These are phyloP conservation scores for Rhodocollybia butyracea DNA, from an alignment of 768 basidiomycete genomes.

Conservation along the genomic window DNA sequence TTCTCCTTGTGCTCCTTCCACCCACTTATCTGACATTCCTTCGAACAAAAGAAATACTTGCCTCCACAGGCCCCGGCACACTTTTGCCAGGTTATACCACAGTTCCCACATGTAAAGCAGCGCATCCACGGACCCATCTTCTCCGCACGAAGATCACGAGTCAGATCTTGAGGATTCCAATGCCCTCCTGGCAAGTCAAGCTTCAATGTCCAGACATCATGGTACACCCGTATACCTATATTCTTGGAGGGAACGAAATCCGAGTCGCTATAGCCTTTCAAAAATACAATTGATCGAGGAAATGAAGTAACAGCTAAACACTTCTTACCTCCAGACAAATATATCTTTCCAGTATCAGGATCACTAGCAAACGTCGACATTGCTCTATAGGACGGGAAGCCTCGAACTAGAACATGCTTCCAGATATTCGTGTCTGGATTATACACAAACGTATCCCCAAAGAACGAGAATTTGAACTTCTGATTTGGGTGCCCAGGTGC, in stretches of 20 bases:
- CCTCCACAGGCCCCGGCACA: constrained; percentile 17
- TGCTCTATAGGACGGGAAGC: constrained; percentile 28
- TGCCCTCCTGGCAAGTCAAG: constrained; percentile 23
- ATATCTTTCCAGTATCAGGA: constrained; percentile 23
- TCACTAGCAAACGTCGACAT: constrained; percentile 19
- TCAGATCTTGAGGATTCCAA: constrained; percentile 21
- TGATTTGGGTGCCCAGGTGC: not conserved
- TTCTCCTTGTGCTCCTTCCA: constrained; percentile 6
- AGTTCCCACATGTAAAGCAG: constrained; percentile 22
- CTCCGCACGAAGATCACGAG: constrained; percentile 20
- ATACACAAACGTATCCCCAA: constrained; percentile 24
- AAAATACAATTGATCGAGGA: not conserved
- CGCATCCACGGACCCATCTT: constrained; percentile 23
- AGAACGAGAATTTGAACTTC: constrained; percentile 20
- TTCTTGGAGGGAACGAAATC: constrained; percentile 20
- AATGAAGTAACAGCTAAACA: not conserved
- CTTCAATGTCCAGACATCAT: constrained; percentile 24
- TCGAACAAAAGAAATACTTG: constrained; percentile 1
- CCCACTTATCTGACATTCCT: constrained; percentile 3
- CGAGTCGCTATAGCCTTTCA: constrained; percentile 22
- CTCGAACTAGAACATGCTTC: constrained; percentile 23
- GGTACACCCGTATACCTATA: constrained; percentile 15
- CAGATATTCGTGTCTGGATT: constrained; percentile 13
- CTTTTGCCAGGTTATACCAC: constrained; percentile 22
- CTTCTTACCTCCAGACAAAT: constrained; percentile 21